These are phyloP conservation scores for Sporisorium sorghi DNA, from an alignment of 1,284 basidiomycete species.

Conservation along the genomic window DNA sequence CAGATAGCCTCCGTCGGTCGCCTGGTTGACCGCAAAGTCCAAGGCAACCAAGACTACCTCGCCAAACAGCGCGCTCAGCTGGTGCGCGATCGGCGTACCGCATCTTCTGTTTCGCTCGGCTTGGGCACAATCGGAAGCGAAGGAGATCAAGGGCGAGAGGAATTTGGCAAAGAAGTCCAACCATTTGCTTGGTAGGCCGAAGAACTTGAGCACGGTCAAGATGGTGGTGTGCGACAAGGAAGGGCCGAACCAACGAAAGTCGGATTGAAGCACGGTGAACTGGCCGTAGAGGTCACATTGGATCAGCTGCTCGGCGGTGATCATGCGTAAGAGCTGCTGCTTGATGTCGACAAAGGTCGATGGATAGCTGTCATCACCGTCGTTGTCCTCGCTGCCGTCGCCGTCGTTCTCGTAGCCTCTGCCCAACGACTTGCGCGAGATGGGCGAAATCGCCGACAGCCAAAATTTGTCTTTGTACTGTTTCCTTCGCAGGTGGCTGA, in stretches of 20 bases:
- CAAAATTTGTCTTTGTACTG: background rate
- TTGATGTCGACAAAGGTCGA: slow-evolving; percentile 4
- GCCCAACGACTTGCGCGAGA: background rate
- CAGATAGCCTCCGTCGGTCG: slow-evolving; percentile 14
- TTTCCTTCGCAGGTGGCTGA: slow-evolving; percentile 1
- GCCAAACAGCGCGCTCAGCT: slow-evolving; percentile 4
- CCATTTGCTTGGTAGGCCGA: slow-evolving; percentile 7
- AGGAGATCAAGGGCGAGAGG: slow-evolving; percentile 8
- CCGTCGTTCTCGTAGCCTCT: background rate
- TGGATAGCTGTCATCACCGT: slow-evolving; percentile 9
- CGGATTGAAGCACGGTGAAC: slow-evolving; percentile 9
- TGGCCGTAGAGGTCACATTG: slow-evolving; percentile 4
- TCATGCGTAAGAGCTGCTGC: slow-evolving; percentile 14
- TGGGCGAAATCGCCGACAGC: background rate
- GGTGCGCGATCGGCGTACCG: slow-evolving; percentile 1
- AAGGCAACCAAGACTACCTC: slow-evolving; percentile 8
- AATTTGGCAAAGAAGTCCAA: slow-evolving; percentile 13
- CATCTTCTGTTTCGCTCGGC: slow-evolving; percentile 5
- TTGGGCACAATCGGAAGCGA: slow-evolving; percentile 8
- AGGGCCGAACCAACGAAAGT: slow-evolving; percentile 12
- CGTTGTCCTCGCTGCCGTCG: no score
- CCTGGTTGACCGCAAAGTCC: slow-evolving; percentile 14
- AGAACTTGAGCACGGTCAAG: slow-evolving; percentile 13
- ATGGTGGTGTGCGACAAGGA: slow-evolving; percentile 13
- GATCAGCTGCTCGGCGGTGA: slow-evolving; percentile 7